Evolutionary conservation across 1,284 basidiomycete species (phyloP), one percentile per base, ranked within the genome.

Genomic region (Butyriboletus regius): DNA sequence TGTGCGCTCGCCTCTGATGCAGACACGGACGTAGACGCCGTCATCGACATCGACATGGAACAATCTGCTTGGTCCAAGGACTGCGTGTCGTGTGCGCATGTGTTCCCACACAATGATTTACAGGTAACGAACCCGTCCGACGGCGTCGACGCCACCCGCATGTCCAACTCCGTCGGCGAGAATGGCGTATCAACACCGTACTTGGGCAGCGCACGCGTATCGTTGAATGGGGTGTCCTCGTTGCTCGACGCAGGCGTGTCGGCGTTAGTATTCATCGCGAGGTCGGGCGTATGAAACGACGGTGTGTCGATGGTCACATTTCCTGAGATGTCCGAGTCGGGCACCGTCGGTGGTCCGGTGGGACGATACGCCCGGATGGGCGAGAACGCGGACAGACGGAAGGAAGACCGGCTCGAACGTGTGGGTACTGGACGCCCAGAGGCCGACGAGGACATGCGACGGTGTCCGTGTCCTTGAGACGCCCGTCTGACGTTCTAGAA

Each of bases 311-410:
- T 34, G 17, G 38, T 31, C 1, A 37, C n/a, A 24, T 51, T 41
- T 36, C 37, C 20, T 18, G 49, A 48, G 15, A 47, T 43, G 14
- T 45, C 46, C 18, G 29, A 46, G 22, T 50, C 28, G 1, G 39
- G n/a, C 0, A 3, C 45, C 7, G 17, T 28, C 7, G 15, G 17
- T 22, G 36, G 22, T 18, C 33, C 42, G 1, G 34, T 32, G 18
- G 48, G 12, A 42, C 43, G 48, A 29, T 28, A 42, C 3, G 37
- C 32, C 9, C 48, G 50, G 35, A 55, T 24, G 14, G 54, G 52
- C 6, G 63, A 64, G 22, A 58, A 46, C 2, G 55, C 44, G 3
- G 64, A 68, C 17, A 67, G 51, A 33, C 54, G 59, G 43, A 67
- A 66, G 0, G 59, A 60, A 34, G 53, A 48, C 12, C 61, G 52